Conservation (phyloP, 768 basidiomycete species). For the Termitomyces sp. region DNA sequence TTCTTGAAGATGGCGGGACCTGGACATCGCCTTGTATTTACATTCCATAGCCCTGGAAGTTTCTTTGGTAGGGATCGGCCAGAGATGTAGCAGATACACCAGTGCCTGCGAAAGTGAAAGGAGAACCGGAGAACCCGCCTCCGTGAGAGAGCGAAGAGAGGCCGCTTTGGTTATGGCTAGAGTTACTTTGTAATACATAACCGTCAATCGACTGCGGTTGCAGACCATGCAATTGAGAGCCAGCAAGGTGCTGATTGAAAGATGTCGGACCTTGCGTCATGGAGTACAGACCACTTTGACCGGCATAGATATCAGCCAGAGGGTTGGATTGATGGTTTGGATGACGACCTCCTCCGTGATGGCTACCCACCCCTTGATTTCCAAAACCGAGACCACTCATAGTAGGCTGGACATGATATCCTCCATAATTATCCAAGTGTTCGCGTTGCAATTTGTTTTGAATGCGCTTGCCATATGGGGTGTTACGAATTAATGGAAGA, state of each 20-base stretch:
- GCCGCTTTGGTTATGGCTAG: constrained; percentile 52
- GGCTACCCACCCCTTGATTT: constrained; percentile 45
- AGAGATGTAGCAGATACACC: constrained; percentile 46
- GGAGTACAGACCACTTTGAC: constrained; percentile 57
- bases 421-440: constrained; percentile 66
- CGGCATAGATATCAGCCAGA: constrained; percentile 60
- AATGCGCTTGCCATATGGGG: constrained; percentile 98
- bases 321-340: constrained; percentile 43
- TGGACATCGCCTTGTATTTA: constrained; percentile 34
- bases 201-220: constrained; percentile 74
- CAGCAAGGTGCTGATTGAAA: constrained; percentile 53
- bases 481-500: constrained; percentile 96
- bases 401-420: constrained; percentile 55
- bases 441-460: constrained; percentile 98
- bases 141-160: constrained; percentile 53
- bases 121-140: constrained; percentile 52
- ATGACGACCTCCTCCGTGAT: constrained; percentile 43
- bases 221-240: constrained; percentile 48
- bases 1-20: constrained; percentile 12
- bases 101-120: constrained; percentile 50
- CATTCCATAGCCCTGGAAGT: constrained; percentile 72
- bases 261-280: constrained; percentile 47
- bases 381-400: constrained; percentile 54
- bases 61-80: constrained; percentile 67
- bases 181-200: constrained; percentile 74